Evolutionary conservation across 2,329 filamentous ascomycete species (phyloP).

Genomic region (Lachnum nothofagi): DNA sequence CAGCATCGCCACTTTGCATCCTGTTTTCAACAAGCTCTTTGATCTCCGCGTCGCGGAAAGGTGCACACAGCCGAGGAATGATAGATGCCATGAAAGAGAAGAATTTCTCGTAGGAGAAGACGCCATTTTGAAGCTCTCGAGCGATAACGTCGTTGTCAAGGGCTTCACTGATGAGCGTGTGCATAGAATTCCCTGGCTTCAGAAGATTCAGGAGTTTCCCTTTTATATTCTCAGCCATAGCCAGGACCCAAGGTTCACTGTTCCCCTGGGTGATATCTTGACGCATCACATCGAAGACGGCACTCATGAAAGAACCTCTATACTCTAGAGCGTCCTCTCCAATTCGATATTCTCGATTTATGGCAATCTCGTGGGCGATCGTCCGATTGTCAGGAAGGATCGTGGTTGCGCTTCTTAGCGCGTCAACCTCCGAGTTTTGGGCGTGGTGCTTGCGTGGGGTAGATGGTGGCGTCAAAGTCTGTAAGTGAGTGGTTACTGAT

Average conservation of each 20-base stretch:
- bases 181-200: slow-evolving; percentile 65
- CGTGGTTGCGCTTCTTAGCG: slow-evolving; percentile 36
- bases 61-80: slow-evolving; percentile 74
- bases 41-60: slow-evolving; percentile 72
- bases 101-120: slow-evolving; percentile 76
- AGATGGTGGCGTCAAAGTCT: slow-evolving; percentile 50
- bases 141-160: slow-evolving; percentile 68
- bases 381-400: slow-evolving; percentile 66
- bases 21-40: slow-evolving; percentile 62
- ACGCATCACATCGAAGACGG: slow-evolving; percentile 56
- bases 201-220: slow-evolving; percentile 69
- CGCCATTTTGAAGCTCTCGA: slow-evolving; percentile 63
- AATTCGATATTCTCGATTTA: slow-evolving; percentile 73
- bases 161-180: slow-evolving; percentile 68
- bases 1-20: slow-evolving; percentile 57
- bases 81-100: slow-evolving; percentile 71
- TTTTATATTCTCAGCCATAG: slow-evolving; percentile 65
- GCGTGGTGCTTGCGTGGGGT: slow-evolving; percentile 37
- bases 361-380: slow-evolving; percentile 72
- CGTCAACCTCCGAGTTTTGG: slow-evolving; percentile 25
- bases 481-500: slow-evolving; percentile 38
- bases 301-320: slow-evolving; percentile 54
- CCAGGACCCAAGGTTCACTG: slow-evolving; percentile 62
- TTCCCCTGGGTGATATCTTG: slow-evolving; percentile 58
- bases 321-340: slow-evolving; percentile 57